Evolutionary conservation across 768 basidiomycete genomes (phyloP), one percentile per base, ranked within the genome.

Genomic region (Rhizopogon rudus): DNA sequence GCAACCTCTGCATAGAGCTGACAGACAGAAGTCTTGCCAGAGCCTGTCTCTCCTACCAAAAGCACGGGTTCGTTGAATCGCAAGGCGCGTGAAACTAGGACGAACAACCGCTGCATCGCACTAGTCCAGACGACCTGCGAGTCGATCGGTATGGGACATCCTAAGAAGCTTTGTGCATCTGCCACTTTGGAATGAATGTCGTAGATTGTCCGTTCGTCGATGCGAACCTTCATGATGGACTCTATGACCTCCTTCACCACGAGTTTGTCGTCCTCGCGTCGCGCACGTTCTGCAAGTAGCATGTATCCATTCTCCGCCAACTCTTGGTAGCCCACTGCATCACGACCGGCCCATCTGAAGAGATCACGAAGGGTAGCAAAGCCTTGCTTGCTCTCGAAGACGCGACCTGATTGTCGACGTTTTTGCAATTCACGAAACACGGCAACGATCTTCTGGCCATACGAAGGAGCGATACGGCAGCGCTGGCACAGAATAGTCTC

Each of bases 301-400:
- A 99, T 98, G 71, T 93, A 98, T 0, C 97, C 97, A 60, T 98
- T 92, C 61, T 94, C 86, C 0, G 96, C 97, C 53, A 99, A 77
- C 63, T 97, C 88, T 64, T 97, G 91, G 67, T 93, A 93, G 8
- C 89, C 87, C 48, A 91, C 74, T 1, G 94, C 93, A 55, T 91
- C 91, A 55, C 97, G 77, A 4, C 87, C 88, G 6, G 94, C 97
- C 97, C 97, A 99, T 43, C 97, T 84, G 73, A 99, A 99, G 16
- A 99, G 75, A 67, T 99, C 97, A 40, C 97, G 91, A 4, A 99
- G 80, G 1, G 97, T 99, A 0, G 92, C 97, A 65, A 98, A 99
- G 1, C 94, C 89, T 48, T 96, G 90, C 70, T 95, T 98, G 66
- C 93, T 96, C 72, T 99, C 97, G 66, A 99, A 99, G 39, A 99